Evolutionary conservation across 768 basidiomycete species (phyloP), one percentile per base, ranked within the genome.

Genomic region (Tylopilus subfusipes): DNA sequence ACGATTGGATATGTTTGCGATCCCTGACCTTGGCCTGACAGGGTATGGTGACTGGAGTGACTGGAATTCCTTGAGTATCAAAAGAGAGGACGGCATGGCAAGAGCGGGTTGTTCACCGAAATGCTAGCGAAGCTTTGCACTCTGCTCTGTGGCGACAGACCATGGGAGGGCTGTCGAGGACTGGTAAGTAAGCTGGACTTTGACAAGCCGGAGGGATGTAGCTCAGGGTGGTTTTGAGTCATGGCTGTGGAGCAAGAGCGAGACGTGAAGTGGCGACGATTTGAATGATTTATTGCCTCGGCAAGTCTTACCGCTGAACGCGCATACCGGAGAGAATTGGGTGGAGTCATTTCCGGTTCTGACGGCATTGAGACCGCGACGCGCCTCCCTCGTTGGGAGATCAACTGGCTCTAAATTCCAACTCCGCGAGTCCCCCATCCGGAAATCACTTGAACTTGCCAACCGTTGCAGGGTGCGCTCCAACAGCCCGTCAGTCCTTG

Each of bases 1-100:
- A 50, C 76, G 79, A 60, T 77, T 74, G 25, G 77, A 76, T 53
- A 82, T 65, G n/a, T 66, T 68, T 39, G 47, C 25, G 36, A 60
- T 44, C 13, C 54, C 63, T 68, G 78, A 76, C 34, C 69, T 73
- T 50, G 69, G 69, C 42, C 71, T 74, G 30, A 67, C 60, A 43
- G 80, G 76, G 59, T 82, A 82, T 54, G 71, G 69, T 27, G 67
- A 63, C 24, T 61, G 65, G n/a, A 53, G 40, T 27, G 69, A 62
- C 69, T 71, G 49, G 12, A 13, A 29, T 27, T 33, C 34, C 16
- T 42, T 51, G 22, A 51, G 38, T 16, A 36, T 13, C 7, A 27
- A 14, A 5, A 36, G 34, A 36, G 39, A 48, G 11, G 18, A 30
- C 22, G n/a, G 31, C 13, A 33, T 16, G 30, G 48, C 9, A 25